Evolutionary conservation across 2,329 filamentous ascomycete species (phyloP).

Genomic region (Calycina herbarum): DNA sequence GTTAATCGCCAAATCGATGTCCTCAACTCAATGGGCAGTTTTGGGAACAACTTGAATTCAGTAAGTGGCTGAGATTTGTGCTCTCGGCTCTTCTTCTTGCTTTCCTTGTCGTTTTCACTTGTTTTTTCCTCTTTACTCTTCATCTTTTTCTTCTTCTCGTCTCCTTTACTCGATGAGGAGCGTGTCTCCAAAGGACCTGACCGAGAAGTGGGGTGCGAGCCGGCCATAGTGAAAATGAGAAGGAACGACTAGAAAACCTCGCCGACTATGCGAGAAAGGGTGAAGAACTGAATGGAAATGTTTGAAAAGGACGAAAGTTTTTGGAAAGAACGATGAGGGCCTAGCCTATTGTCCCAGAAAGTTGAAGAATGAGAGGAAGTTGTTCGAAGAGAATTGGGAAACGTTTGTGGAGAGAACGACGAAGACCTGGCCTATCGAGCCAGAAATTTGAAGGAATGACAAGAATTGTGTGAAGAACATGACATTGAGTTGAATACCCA

Average conservation of each 20-base stretch:
- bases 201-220: background rate
- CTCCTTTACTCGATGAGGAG: no score
- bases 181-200: background rate
- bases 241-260: no score
- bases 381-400: background rate
- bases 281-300: no score
- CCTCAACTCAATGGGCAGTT: conserved; percentile 27
- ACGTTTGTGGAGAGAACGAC: background rate
- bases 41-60: background rate
- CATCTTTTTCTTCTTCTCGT: background rate
- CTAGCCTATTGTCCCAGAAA: background rate
- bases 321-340: background rate
- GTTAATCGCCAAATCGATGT: conserved; percentile 23
- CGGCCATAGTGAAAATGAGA: background rate
- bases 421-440: background rate
- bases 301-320: background rate
- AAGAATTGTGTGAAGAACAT: no score
- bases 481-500: no score
- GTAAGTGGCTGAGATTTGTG: no score
- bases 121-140: background rate
- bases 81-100: no score
- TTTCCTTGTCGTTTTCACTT: no score
- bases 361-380: background rate
- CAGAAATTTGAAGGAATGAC: background rate
- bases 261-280: no score